Evolutionary conservation across 2,329 filamentous ascomycete genomes (phyloP).

Genomic region (Graphilbum ipis-grandicollis): DNA sequence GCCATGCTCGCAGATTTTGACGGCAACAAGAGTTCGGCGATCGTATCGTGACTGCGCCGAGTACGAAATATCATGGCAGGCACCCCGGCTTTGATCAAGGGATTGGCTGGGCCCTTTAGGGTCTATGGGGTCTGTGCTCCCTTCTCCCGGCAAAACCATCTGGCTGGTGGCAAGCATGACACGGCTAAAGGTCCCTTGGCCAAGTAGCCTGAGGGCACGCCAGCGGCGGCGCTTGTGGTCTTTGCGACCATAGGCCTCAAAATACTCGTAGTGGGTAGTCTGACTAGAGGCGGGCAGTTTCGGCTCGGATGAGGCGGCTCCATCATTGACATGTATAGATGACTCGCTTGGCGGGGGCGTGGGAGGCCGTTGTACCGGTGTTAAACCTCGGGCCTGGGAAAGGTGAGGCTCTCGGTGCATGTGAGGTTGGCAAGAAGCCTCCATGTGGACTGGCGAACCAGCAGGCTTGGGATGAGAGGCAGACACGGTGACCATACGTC

Average conservation of each 20-base stretch:
- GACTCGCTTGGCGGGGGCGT: conserved; percentile 73
- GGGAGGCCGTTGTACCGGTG: conserved; percentile 45
- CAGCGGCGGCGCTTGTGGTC: conserved; percentile 60
- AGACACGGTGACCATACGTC: conserved; percentile 58
- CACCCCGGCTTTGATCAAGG: no score
- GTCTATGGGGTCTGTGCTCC: conserved; percentile 18
- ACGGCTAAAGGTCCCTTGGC: conserved; percentile 88
- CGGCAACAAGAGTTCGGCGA: conserved; percentile 71
- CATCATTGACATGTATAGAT: conserved; percentile 26
- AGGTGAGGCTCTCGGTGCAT: conserved; percentile 65
- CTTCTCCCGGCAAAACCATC: conserved; percentile 25
- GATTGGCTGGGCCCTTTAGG: no score
- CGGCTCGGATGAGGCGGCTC: conserved; percentile 23
- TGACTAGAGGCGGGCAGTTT: conserved; percentile 8
- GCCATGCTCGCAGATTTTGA: conserved; percentile 92
- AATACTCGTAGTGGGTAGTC: conserved; percentile 36
- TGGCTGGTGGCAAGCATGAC: conserved; percentile 83
- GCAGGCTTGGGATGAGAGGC: conserved; percentile 33
- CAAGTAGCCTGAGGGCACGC: conserved; percentile 63
- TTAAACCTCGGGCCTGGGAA: conserved; percentile 60
- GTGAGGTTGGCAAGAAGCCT: conserved; percentile 14
- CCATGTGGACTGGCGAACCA: conserved; percentile 10
- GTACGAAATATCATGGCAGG: conserved; percentile 10
- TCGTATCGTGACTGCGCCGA: conserved; percentile 21
- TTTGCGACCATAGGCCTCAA: conserved; percentile 48